Conservation (phyloP, 495 filamentous ascomycete species). For the Neurospora sp. region DNA sequence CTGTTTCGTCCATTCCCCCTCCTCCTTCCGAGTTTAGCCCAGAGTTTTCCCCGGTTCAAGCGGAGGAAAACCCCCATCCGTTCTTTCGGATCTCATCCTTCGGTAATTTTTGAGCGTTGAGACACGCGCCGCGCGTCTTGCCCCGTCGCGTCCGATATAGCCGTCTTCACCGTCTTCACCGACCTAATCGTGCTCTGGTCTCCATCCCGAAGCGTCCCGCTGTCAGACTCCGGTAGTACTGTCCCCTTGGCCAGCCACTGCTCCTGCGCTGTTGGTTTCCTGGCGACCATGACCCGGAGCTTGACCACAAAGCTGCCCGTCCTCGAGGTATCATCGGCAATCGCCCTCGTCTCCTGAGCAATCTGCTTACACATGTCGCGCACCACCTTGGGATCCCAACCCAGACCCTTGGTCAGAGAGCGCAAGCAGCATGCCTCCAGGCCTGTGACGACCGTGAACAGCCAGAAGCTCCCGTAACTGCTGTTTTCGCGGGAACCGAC, state of each 20-base stretch:
- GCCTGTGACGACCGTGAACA: slow-evolving; percentile 53
- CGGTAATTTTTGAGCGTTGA: neutral
- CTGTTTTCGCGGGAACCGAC: slow-evolving; percentile 44
- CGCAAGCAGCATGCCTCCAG: slow-evolving; percentile 54
- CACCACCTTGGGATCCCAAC: slow-evolving; percentile 47
- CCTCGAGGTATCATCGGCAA: slow-evolving; percentile 32
- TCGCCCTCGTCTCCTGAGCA: slow-evolving; percentile 38
- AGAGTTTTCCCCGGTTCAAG: neutral
- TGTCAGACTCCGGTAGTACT: neutral
- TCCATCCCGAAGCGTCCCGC: neutral
- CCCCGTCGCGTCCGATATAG: neutral
- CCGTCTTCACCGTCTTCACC: neutral
- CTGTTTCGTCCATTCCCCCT: neutral
- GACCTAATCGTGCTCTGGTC: slow-evolving; percentile 21
- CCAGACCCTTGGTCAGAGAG: slow-evolving; percentile 46
- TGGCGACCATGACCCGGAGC: slow-evolving; percentile 44
- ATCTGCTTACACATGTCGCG: slow-evolving; percentile 45
- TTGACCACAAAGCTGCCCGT: slow-evolving; percentile 33
- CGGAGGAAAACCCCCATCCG: neutral
- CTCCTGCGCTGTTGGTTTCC: slow-evolving; percentile 37
- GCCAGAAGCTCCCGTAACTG: slow-evolving; percentile 53
- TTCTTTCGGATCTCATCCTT: neutral
- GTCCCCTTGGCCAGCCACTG: slow-evolving; percentile 13
- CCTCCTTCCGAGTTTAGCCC: neutral
- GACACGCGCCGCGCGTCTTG: neutral